Base-by-base conservation (phyloP, 495 filamentous ascomycete genomes). In the Aspergillus indologenus region DNA sequence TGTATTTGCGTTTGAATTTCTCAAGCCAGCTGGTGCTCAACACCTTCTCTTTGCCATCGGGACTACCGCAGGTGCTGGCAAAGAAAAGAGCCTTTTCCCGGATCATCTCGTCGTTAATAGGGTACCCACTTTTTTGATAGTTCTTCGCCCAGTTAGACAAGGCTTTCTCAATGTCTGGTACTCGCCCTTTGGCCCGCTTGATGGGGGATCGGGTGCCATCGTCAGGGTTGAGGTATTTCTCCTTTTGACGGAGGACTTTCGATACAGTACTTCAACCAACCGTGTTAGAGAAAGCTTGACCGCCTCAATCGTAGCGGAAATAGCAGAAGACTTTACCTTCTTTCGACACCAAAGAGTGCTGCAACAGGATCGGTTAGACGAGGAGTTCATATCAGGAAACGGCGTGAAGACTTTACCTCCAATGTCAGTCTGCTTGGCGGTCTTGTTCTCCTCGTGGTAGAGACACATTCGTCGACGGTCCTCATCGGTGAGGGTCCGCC, bases 351-450 rank as follows among this genome's bases (percentile, higher is more conserved):
- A 78, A 99, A 99, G 70, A 93, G 83, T 23, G 89, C 90, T 93
- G 56, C 45, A 49, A 4, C 7, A 47, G 42, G 22, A 51, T 26
- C 64, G 29, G 70, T 76, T 56, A 72, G 66, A 34, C 59, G 42
- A 61, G 68, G 26, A 61, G 58, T 62, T 53, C 54, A 31, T 53
- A 19, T 45, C 34, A 29, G 24, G 5, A n/a, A 40, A 7, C 18
- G n/a, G 55, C 8, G 26, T 54, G 54, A 20, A 46, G 34, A 43
- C 57, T 84, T 73, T 79, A 92, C 89, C 86, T 78, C 94, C 94
- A 77, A 99, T 99, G 68, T 98, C 94, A 21, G 92, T 96, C 73
- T 99, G 94, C 75, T 98, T 96, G n/a, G 90, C 89, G 54, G 83
- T 88, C 47, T 93, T 94, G 68, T 98, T 86, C 65, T 96, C 92